Evolutionary conservation across 2,329 filamentous ascomycete genomes (phyloP), one percentile per base, ranked within the genome.

Genomic region (Chaetomiaceae sp.): DNA sequence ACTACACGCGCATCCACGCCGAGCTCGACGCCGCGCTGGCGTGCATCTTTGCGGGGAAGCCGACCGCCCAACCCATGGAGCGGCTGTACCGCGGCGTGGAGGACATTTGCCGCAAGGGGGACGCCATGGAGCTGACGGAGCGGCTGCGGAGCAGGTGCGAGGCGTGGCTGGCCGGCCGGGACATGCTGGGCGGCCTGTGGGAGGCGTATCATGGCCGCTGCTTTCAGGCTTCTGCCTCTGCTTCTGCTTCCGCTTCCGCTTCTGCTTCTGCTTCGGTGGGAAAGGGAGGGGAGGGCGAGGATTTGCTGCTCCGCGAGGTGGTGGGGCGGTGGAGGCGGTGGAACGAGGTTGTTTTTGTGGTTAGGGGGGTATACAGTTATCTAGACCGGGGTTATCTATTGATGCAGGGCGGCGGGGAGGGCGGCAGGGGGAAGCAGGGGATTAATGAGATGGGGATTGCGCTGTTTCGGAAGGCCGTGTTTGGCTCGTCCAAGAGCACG

Each of bases 291-390:
- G 36, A 21, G 10, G 81, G 85, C 34, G 75, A 23, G 29, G 51
- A 53, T 29, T 27, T 27, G 20, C 27, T 86, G 51, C 70, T 96
- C 55, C 76, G 77, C 62, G 70, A 66, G 33, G 73, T 82, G 2
- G 63, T 79, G 53, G 68, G 65, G 29, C 73, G 79, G 48, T 99
- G 94, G 92, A 76, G 78, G 52, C 75, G 74, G 20, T 99, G 92
- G 91, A 87, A 85, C 62, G 74, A 78, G 36, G 87, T 94, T 69
- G 61, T 90, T 84, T 80, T 84, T 59, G 84, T 85, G 13, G 81
- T 99, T 48, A 83, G 90, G 44, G 92, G 88, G 58, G 87, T 95
- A 34, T 97, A 96, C 71, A 95, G 90, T 72, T 99, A 91, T 65
- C 79, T 99, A 59, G 92, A 99, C 67, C 85, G 94, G 58, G 89